Evolutionary conservation across 352 stramenopile genomes (phyloP), one percentile per base, ranked within the genome.

Genomic region (Globisporangium splendens): DNA sequence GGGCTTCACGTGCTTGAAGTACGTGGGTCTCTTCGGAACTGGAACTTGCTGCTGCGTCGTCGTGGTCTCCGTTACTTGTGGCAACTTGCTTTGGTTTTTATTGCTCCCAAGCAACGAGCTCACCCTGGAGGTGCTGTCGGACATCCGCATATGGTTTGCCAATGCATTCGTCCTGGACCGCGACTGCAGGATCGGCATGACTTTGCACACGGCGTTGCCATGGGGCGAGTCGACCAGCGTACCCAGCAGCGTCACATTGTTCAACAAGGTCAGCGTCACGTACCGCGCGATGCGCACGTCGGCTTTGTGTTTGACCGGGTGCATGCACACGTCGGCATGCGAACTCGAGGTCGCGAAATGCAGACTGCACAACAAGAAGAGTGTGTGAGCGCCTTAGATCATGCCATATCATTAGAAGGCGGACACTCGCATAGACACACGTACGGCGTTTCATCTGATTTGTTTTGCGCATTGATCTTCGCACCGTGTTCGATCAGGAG

Each of bases 321-420:
- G 77, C 39, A 66, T 55, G 41, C 83, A 90, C n/a, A 91, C 83
- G 52, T 85, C 70, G 28, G 79, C 62, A 35, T 87, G 81, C 62
- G 77, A 79, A 39, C 83, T 93, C 21, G 83, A 89, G 41, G 91
- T 90, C 11, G 83, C 83, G 66, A 90, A 93, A 52, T 93, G 83
- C 8, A 93, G 66, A 2, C 83, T 93, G 53, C 6, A 12, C 33
- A 35, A 56, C 14, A 50, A 18, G 46, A 46, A 61, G 2, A 49
- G 35, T 51, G 8, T n/a, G 8, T 18, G 53, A 18, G 31, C 24
- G 41, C 49, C 14, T 8, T 14, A 57, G 28, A 42, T 13, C 18
- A 18, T 15, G 14, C 8, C 8, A 33, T 21, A 4, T 8, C 20
- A 43, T 10, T 10, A 35, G 28, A 35, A 35, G 28, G 20, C 0